Conservation (phyloP, 257 asterid species). For the Nicotiana attenuata region DNA sequence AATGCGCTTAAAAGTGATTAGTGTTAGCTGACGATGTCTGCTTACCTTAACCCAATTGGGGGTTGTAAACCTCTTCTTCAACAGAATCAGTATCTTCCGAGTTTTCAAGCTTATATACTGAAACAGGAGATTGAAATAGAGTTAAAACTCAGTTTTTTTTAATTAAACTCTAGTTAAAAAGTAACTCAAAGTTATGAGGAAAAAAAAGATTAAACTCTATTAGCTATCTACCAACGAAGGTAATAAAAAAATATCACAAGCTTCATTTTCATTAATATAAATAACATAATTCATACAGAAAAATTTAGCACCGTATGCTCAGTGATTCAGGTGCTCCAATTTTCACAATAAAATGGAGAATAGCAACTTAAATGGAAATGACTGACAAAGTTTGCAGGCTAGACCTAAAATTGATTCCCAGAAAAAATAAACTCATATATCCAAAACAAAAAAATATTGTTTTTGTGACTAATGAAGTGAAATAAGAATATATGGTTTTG, state of each 20-base stretch:
- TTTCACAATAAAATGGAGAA: not conserved
- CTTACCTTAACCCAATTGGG: conserved; percentile 96
- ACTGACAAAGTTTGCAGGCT: not conserved
- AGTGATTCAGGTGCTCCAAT: not conserved
- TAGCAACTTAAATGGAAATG: not conserved
- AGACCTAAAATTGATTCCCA: not conserved
- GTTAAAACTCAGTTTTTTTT: not conserved
- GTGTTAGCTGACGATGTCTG: not conserved
- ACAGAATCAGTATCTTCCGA: conserved; percentile 64
- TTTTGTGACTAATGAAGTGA: not conserved
- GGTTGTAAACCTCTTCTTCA: conserved; percentile 85
- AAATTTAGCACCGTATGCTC: not conserved
- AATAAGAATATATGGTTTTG: not conserved
- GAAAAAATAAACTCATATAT: not conserved
- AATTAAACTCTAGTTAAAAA: not conserved
- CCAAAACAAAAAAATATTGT: not conserved
- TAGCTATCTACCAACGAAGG: not conserved
- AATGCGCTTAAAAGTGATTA: conserved; percentile 3
- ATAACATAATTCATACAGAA: not conserved
- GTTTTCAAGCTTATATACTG: conserved; percentile 89
- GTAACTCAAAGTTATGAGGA: too few species aligned
- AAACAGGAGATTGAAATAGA: conserved; percentile 15
- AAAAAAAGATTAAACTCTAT: not conserved
- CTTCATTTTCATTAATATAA: not conserved
- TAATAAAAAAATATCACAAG: not conserved